These are phyloP conservation scores for Sarocladium kiliense DNA, from an alignment of 2,329 filamentous ascomycete genomes.

Conservation along the genomic window DNA sequence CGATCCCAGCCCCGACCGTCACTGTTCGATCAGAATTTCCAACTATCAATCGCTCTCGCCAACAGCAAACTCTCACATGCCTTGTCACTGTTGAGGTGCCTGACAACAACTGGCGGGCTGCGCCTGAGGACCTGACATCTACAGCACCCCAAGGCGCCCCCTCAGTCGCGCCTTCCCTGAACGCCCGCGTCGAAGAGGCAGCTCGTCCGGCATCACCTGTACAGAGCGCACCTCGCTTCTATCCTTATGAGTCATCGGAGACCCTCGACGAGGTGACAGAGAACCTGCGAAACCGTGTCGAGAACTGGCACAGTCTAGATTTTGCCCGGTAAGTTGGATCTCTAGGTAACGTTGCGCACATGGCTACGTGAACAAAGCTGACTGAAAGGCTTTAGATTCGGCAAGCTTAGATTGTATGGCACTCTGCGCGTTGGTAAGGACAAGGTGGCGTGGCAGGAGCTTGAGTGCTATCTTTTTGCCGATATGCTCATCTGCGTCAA, in stretches of 20 bases:
- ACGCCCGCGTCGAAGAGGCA: conserved; percentile 43
- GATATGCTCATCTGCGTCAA: conserved; percentile 99
- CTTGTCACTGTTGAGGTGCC: conserved; percentile 90
- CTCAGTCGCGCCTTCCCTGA: conserved; percentile 15
- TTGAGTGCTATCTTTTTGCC: conserved; percentile 94
- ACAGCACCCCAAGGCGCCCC: conserved; percentile 37
- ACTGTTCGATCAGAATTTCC: conserved; percentile 96
- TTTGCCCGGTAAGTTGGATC: conserved; percentile 62
- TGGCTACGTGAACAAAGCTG: background rate
- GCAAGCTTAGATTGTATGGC: conserved; percentile 83
- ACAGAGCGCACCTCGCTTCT: conserved; percentile 52
- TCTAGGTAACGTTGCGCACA: too few relatives aligned
- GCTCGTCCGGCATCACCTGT: conserved; percentile 56
- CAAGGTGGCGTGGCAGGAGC: conserved; percentile 91
- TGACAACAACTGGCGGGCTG: conserved; percentile 84
- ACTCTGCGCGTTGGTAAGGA: conserved; percentile 94
- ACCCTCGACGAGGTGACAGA: conserved; percentile 82
- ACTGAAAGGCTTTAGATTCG: conserved; percentile 57
- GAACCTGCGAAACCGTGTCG: conserved; percentile 77
- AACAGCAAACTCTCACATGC: conserved; percentile 93
- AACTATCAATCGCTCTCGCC: conserved; percentile 82
- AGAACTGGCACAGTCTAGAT: conserved; percentile 97
- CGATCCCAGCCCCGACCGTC: conserved; percentile 86
- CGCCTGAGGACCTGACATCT: conserved; percentile 71
- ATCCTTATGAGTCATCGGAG: conserved; percentile 70